phyloP scores from a whole-genome alignment of 805 yeast genomes.

The Cyberlindnera suaveolens region DNA sequence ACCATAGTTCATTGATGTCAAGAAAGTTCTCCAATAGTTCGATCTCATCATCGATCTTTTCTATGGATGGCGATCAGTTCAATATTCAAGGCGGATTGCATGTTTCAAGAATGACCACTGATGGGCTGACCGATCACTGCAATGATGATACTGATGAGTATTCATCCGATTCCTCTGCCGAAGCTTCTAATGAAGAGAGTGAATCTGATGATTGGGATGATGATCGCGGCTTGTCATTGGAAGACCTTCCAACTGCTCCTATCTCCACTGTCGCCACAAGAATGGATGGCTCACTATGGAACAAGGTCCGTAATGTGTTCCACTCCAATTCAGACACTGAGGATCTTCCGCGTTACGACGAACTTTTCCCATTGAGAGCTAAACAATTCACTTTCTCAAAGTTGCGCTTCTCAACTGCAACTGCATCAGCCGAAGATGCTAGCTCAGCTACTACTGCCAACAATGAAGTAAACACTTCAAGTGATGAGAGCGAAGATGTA shows the following conservation, averaged over 20 bases:
- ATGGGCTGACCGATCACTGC: constrained; percentile 23
- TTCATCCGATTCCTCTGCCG: constrained; percentile 14
- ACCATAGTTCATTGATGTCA: constrained; percentile 8
- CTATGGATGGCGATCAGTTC: constrained; percentile 25
- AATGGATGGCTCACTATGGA: constrained; percentile 29
- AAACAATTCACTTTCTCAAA: constrained; percentile 14
- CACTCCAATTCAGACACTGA: constrained; percentile 26
- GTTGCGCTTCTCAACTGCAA: constrained; percentile 11
- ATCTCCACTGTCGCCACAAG: not conserved
- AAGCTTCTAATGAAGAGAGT: constrained; percentile 24
- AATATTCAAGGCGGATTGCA: constrained; percentile 23
- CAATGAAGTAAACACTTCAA: constrained; percentile 4
- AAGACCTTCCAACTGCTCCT: not conserved
- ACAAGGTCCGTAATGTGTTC: constrained; percentile 30
- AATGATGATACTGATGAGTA: constrained; percentile 17
- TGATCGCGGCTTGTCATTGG: constrained; percentile 1
- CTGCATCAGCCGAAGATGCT: constrained; percentile 2
- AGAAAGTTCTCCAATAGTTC: constrained; percentile 23
- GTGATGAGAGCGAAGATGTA: constrained; percentile 26
- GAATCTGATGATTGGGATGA: constrained; percentile 19
- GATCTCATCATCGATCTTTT: constrained; percentile 25
- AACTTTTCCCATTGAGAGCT: constrained; percentile 48
- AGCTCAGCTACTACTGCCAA: constrained; percentile 5
- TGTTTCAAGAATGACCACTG: constrained; percentile 30
- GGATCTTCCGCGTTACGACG: constrained; percentile 67